A percentile compares a stretch with the other conserved stretches of the same genome.
Evolutionary conservation across 1,284 basidiomycete genomes (phyloP).

Genomic region (Anthracocystis setariae): DNA sequence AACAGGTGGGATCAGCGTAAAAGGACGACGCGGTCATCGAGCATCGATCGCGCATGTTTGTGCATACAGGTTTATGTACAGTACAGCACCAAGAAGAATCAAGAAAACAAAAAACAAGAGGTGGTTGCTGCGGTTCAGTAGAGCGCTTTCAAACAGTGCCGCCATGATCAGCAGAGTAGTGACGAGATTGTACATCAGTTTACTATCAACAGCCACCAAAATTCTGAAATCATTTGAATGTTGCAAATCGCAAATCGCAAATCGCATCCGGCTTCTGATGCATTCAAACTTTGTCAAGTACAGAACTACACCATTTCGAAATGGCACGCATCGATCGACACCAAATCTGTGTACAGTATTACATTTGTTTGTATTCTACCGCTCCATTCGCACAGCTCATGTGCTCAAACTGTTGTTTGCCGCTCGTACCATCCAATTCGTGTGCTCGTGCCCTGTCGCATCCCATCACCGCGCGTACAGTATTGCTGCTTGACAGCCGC

Average conservation of each 20-base stretch:
- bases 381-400: constrained; percentile 3
- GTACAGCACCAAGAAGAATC: not conserved
- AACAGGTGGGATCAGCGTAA: not conserved
- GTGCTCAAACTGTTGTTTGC: not conserved
- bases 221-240: not conserved
- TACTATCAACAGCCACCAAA: not conserved
- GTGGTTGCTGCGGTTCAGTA: too few relatives aligned
- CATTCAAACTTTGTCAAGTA: not conserved
- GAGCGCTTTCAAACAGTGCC: too few relatives aligned
- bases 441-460: constrained; percentile 1
- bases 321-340: too few relatives aligned
- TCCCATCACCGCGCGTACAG: constrained; percentile 14
- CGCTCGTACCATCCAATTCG: not conserved
- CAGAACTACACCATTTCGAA: too few relatives aligned
- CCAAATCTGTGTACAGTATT: too few relatives aligned
- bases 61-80: constrained; percentile 9
- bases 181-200: constrained; percentile 12
- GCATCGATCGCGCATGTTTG: constrained; percentile 38
- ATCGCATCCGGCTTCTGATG: constrained; percentile 1
- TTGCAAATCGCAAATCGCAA: constrained; percentile 1
- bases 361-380: constrained; percentile 8
- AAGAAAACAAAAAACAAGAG: not conserved
- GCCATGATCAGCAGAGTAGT: not conserved
- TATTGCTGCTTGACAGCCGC: not conserved
- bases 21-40: constrained; percentile 27